Percentiles rank a stretch among this genome's conserved stretches.
Evolutionary conservation across 2,329 filamentous ascomycete genomes (phyloP).

Genomic region (Fusarium kyushuense): DNA sequence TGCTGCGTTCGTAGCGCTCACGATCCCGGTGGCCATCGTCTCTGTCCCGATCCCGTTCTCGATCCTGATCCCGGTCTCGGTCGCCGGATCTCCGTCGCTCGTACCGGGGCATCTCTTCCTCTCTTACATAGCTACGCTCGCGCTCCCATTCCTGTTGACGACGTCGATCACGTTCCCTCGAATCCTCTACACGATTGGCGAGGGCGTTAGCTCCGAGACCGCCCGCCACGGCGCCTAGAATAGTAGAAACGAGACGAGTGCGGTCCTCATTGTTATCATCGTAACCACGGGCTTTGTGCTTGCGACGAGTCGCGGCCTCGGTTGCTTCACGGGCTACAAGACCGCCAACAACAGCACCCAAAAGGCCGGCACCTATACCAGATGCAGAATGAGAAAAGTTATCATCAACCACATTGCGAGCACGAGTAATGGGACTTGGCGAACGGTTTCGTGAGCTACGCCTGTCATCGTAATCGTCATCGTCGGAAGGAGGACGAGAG

Average conservation of each 20-base stretch:
- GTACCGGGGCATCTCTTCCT: conserved; percentile 47
- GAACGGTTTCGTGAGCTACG: conserved; percentile 45
- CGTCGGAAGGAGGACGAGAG: conserved; percentile 39
- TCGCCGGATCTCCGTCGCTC: conserved; percentile 38
- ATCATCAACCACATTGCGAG: conserved; percentile 57
- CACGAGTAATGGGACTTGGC: conserved; percentile 55
- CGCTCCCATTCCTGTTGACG: conserved; percentile 54
- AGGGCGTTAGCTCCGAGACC: conserved; percentile 66
- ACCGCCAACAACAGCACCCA: conserved; percentile 67
- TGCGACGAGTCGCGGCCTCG: conserved; percentile 55
- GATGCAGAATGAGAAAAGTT: conserved; percentile 63
- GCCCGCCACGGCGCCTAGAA: conserved; percentile 67
- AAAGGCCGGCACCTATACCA: conserved; percentile 63
- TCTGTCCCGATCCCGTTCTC: conserved; percentile 25
- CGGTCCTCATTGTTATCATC: conserved; percentile 48
- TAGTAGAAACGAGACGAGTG: conserved; percentile 59
- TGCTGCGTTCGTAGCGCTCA: conserved; percentile 35
- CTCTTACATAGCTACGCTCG: conserved; percentile 51
- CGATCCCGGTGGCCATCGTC: conserved; percentile 19
- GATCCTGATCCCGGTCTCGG: background rate
- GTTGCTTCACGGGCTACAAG: conserved; percentile 63
- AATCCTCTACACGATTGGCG: conserved; percentile 58
- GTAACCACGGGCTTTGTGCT: conserved; percentile 47
- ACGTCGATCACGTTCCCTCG: conserved; percentile 51
- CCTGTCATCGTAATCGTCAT: conserved; percentile 43